These are phyloP conservation scores for Suillus subaureus DNA, from an alignment of 768 basidiomycete species.

Conservation along the genomic window DNA sequence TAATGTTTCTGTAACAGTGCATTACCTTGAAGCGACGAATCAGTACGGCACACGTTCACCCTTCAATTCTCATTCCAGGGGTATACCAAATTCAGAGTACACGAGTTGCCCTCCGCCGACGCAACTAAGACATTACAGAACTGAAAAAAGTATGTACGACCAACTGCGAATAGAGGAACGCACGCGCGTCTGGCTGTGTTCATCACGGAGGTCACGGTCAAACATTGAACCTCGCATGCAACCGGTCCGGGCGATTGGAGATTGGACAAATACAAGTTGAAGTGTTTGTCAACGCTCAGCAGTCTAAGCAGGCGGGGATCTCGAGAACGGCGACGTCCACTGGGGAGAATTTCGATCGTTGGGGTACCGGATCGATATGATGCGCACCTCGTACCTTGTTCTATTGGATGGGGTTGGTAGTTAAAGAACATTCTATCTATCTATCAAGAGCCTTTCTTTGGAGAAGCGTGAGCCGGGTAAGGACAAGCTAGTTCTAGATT, in stretches of 20 bases:
- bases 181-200: neutral
- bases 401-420: neutral
- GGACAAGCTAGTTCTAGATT: neutral
- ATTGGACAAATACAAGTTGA: slow-evolving; percentile 1
- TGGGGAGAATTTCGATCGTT: neutral
- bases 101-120: neutral
- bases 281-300: neutral
- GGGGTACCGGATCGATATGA: neutral
- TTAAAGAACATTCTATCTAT: neutral
- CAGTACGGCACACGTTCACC: neutral
- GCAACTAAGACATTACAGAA: too few species aligned
- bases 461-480: slow-evolving; percentile 2
- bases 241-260: slow-evolving; percentile 1
- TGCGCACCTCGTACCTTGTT: neutral
- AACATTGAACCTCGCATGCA: neutral
- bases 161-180: neutral
- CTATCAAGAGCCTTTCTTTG: neutral
- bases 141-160: neutral
- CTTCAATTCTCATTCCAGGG: neutral
- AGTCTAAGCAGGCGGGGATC: neutral
- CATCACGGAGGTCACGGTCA: neutral
- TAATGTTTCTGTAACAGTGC: neutral
- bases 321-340: neutral
- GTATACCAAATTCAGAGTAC: neutral
- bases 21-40: neutral